Conservation (phyloP, 2,329 filamentous ascomycete species). For the Cladosporium phlei region DNA sequence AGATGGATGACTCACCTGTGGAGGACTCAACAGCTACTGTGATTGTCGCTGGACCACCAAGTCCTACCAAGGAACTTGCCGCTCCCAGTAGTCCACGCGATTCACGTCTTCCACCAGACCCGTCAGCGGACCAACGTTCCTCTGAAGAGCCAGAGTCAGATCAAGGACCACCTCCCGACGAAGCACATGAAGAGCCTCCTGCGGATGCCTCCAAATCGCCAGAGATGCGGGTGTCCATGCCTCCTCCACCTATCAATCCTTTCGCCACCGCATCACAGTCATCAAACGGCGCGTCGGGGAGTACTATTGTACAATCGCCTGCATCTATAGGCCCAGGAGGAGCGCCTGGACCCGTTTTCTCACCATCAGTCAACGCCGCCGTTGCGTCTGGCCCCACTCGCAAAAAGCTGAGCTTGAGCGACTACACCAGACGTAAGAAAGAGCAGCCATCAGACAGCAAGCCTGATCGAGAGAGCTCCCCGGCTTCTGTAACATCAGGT, state of each 20-base stretch:
- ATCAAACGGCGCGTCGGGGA: constrained; percentile 1
- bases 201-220: constrained; percentile 17
- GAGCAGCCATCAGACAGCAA: constrained; percentile 24
- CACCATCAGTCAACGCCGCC: constrained; percentile 37
- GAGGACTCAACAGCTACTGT: not conserved
- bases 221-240: constrained; percentile 31
- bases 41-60: not conserved
- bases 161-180: constrained; percentile 9
- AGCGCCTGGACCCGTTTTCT: constrained; percentile 25
- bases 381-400: constrained; percentile 37
- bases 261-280: constrained; percentile 16
- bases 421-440: constrained; percentile 45
- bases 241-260: constrained; percentile 26
- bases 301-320: constrained; percentile 24
- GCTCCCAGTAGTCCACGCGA: not conserved
- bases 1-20: constrained; percentile 2
- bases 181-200: not conserved
- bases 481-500: constrained; percentile 20
- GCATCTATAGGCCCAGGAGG: constrained; percentile 11
- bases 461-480: constrained; percentile 28
- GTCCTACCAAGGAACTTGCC: not conserved
- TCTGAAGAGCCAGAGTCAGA: constrained; percentile 9
- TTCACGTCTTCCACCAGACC: not conserved
- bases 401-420: constrained; percentile 50
- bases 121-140: not conserved